These are phyloP conservation scores for Taxillus chinensis DNA, from an alignment of 164 flowering plant genomes.

Conservation along the genomic window DNA sequence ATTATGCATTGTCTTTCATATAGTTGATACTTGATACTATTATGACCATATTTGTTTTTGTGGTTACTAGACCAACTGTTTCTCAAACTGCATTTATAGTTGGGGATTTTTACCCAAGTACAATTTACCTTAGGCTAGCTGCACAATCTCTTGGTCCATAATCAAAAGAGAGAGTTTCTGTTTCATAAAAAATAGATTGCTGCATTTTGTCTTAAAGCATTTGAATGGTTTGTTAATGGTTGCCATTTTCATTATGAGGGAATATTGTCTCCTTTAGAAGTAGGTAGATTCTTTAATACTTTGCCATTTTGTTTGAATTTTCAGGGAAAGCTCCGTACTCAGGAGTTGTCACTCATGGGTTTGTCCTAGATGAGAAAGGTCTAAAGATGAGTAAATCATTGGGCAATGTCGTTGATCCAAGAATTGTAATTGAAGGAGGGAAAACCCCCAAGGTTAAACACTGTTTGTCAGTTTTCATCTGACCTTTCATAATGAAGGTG, in stretches of 20 bases:
- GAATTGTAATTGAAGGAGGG: conserved; percentile 76
- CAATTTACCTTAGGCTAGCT: too few relatives aligned
- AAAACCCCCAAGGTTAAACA: conserved; percentile 56
- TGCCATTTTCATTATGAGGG: too few relatives aligned
- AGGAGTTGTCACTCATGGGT: conserved; percentile 88
- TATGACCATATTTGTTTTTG: too few relatives aligned
- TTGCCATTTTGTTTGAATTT: not conserved
- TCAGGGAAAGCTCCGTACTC: conserved; percentile 90
- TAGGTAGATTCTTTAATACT: too few relatives aligned
- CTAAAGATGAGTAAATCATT: conserved; percentile 96
- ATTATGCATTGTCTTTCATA: too few relatives aligned
- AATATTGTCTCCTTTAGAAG: too few relatives aligned
- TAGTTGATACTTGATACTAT: too few relatives aligned
- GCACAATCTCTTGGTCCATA: too few relatives aligned
- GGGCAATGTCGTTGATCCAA: conserved; percentile 97
- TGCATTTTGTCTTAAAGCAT: not conserved
- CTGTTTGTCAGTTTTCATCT: not conserved
- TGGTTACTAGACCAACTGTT: too few relatives aligned
- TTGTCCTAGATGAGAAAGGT: conserved; percentile 96
- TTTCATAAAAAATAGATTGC: not conserved
- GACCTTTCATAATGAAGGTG: not conserved
- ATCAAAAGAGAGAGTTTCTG: not conserved
- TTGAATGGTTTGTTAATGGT: too few relatives aligned
- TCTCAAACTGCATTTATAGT: too few relatives aligned
- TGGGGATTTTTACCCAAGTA: too few relatives aligned